Evolutionary conservation across 2,329 filamentous ascomycete genomes (phyloP), one percentile per base, ranked within the genome.

Genomic region (Colletotrichum cuscutae): DNA sequence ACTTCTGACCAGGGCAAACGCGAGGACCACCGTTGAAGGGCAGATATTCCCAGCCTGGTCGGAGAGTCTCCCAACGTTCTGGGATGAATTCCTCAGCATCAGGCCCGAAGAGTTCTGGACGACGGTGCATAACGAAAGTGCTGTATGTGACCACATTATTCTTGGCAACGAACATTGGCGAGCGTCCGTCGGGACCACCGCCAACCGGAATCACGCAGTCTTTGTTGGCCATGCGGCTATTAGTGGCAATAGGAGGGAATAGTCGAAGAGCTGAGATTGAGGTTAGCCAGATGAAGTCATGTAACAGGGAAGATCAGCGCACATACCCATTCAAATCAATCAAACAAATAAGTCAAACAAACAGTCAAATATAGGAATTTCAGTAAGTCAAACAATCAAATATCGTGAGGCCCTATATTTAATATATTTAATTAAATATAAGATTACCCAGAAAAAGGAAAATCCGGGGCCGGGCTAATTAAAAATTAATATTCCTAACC

Each of bases 141-240:
- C 77, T 82, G 78, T 86, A 88, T 32, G 79, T 79, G 15, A 87
- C 81, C 0, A 78, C 69, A 1, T 82, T 81, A n/a, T 86, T 87
- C 61, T 86, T 86, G 6, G 80, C 80, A 2, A 90, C 82, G 71
- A 86, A 85, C 19, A 90, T 77, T 0, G 88, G 87, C 0, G 80
- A 79, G 13, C 75, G 77, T 15, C 86, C 84, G 59, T 88, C 82
- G 1, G 79, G 77, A 0, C 88, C 88, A 54, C 88, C 88, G 24
- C 88, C 88, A 0, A 80, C 75, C 1, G 88, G 88, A 0, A 90
- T 80, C 0, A 84, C 80, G 0, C 86, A 88, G 77, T 89, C 86
- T 54, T 78, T 78, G 8, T 82, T 76, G 0, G 88, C 87, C 37
- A 80, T 76, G 28, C 88, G 85, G 6, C 79, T 79, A 77, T 89